phyloP scores from a whole-genome alignment of 192 early-diverging fungal species.

The Kickxella alabastrina region DNA sequence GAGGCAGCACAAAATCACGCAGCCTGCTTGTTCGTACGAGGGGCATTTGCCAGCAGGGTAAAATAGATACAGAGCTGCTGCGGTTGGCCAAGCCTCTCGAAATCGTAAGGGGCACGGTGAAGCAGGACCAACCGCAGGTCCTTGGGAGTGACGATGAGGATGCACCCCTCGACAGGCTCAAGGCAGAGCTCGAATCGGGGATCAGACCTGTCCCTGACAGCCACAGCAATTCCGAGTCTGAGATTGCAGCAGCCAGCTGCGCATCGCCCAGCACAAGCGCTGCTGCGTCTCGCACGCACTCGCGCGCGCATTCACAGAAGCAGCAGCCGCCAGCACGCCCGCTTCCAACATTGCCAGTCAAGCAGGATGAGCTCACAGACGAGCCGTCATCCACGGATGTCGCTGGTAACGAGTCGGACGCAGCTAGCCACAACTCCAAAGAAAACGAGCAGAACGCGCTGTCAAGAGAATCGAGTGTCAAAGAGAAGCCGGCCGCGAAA shows the following conservation, averaged over 20 bases:
- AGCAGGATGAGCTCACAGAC: no score
- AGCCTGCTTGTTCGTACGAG: conserved; percentile 11
- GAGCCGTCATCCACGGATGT: background rate
- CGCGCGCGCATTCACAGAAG: background rate
- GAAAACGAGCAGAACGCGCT: background rate
- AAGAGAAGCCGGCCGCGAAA: background rate
- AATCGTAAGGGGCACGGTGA: conserved; percentile 4
- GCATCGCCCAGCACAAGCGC: background rate
- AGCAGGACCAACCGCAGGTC: background rate
- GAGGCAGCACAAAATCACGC: conserved; percentile 14
- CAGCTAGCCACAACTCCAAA: background rate
- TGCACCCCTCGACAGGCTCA: conserved; percentile 36
- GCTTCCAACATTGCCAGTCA: no score
- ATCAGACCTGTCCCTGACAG: background rate
- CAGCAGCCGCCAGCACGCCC: background rate
- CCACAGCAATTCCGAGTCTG: background rate
- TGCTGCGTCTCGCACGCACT: background rate
- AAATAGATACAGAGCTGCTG: background rate
- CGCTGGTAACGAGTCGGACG: background rate
- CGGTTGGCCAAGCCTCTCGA: conserved; percentile 1
- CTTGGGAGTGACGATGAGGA: conserved; percentile 32
- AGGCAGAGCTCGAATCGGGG: conserved; percentile 31
- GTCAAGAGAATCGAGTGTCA: background rate
- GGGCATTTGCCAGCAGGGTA: background rate
- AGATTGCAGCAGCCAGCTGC: background rate